These are phyloP conservation scores for Russula sp. DNA, from an alignment of 768 basidiomycete genomes.

Conservation along the genomic window DNA sequence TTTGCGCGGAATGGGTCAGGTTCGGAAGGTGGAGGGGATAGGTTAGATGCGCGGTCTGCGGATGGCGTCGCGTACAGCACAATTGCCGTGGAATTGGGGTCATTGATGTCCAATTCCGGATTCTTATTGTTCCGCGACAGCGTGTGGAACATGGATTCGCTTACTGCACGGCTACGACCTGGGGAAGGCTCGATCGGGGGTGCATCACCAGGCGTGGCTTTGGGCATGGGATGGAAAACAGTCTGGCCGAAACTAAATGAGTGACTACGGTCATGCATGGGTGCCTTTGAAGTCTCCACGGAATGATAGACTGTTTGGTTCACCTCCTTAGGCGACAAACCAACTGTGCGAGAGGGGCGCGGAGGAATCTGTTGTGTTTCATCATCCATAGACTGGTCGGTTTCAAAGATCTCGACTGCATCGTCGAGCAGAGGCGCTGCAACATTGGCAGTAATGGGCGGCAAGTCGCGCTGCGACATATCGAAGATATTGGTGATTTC, in stretches of 20 bases:
- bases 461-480: constrained; percentile 48
- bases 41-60: constrained; percentile 19
- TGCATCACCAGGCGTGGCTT: constrained; percentile 9
- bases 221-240: constrained; percentile 46
- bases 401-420: constrained; percentile 33
- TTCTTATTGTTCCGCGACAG: constrained; percentile 37
- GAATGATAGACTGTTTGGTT: constrained; percentile 12
- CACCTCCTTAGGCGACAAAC: not conserved
- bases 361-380: constrained; percentile 16
- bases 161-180: constrained; percentile 46
- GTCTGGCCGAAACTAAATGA: constrained; percentile 64
- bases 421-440: constrained; percentile 29
- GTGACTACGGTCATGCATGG: constrained; percentile 46
- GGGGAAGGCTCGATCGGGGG: constrained; percentile 12
- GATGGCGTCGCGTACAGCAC: constrained; percentile 34
- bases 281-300: constrained; percentile 25
- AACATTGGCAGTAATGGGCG: constrained; percentile 34
- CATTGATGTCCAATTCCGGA: constrained; percentile 61
- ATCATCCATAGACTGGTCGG: constrained; percentile 23
- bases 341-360: constrained; percentile 5
- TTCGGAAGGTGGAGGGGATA: constrained; percentile 29
- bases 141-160: constrained; percentile 57
- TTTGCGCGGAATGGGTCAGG: constrained; percentile 71
- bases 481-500: constrained; percentile 51
- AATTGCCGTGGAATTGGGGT: constrained; percentile 43